Evolutionary conservation across 345 rosid genomes (phyloP), one percentile per base, ranked within the genome.

Genomic region (Noccaea caerulescens): DNA sequence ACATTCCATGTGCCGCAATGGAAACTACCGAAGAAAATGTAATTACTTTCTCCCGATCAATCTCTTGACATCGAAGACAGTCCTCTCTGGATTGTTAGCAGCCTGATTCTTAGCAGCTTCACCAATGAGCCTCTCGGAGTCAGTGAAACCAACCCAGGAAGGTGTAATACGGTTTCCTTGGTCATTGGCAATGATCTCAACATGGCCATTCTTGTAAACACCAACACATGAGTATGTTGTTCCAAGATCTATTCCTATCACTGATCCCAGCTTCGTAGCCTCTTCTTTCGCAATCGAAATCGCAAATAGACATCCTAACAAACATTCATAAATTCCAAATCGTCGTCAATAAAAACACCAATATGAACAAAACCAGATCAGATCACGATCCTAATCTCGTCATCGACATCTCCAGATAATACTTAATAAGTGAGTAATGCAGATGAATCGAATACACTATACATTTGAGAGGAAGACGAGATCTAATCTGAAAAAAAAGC

Each of bases 81-180:
- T 93, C 80, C 96, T 86, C 52, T 93, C 98, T 0, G 96, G 67
- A 43, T 93, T 93, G 4, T 84, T 91, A 61, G 98, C 94, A 4
- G 97, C 97, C 85, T 86, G 96, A 39, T 91, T 93, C 94, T 93
- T 93, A 27, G 97, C 98, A 65, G 98, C 98, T 77, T 93, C 97
- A 72, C 98, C 98, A 1, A 93, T 91, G 65, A 93, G 75, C 77
- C 98, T 89, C 85, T 93, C 98, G 13, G 81, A 62, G 56, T 93
- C 98, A 0, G 98, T 91, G 87, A 93, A 93, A 64, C 80, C 98
- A 8, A 93, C 98, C 98, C 97, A 93, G 0, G 98, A 93, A 14
- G 98, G 98, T 47, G 98, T 93, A 49, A 93, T 91, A 79, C 97
- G 92, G 81, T 93, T 93, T 14, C 98, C 97, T 77, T 93, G 98